Conservation (phyloP, 129 eudicot species). For the Ambrosia trifida region DNA sequence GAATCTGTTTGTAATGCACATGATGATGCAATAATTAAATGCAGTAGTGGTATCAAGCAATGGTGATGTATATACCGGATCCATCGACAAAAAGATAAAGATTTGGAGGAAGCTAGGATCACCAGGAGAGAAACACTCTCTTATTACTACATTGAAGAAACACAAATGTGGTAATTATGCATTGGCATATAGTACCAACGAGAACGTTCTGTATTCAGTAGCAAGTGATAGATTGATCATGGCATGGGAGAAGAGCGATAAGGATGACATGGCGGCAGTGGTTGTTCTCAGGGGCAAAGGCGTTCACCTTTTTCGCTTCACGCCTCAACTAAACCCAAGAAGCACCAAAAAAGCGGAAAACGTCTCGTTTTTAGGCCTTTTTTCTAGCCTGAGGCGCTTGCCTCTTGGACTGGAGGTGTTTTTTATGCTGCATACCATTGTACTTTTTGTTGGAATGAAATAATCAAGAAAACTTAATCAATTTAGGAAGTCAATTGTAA, state of each 20-base stretch:
- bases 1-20: slow-evolving; percentile 56
- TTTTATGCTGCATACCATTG: too few relatives aligned
- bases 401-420: too few relatives aligned
- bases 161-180: slow-evolving; percentile 63
- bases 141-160: slow-evolving; percentile 45
- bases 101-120: slow-evolving; percentile 44
- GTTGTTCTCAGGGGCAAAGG: slow-evolving; percentile 46
- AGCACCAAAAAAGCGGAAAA: too few relatives aligned
- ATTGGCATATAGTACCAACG: slow-evolving; percentile 48
- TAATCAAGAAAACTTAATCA: too few relatives aligned
- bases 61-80: slow-evolving; percentile 60
- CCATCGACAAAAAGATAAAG: slow-evolving; percentile 53
- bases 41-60: slow-evolving; percentile 46
- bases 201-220: slow-evolving; percentile 51
- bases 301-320: too few relatives aligned
- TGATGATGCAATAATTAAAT: slow-evolving; percentile 72
- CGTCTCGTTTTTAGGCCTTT: too few relatives aligned
- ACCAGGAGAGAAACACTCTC: slow-evolving; percentile 36
- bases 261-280: slow-evolving; percentile 36
- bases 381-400: too few relatives aligned
- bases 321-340: too few relatives aligned
- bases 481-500: too few relatives aligned
- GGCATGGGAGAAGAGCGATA: slow-evolving; percentile 52
- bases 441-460: too few relatives aligned
- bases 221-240: slow-evolving; percentile 52